Conservation (phyloP, 352 stramenopile species). For the Blastocystis sp. region DNA sequence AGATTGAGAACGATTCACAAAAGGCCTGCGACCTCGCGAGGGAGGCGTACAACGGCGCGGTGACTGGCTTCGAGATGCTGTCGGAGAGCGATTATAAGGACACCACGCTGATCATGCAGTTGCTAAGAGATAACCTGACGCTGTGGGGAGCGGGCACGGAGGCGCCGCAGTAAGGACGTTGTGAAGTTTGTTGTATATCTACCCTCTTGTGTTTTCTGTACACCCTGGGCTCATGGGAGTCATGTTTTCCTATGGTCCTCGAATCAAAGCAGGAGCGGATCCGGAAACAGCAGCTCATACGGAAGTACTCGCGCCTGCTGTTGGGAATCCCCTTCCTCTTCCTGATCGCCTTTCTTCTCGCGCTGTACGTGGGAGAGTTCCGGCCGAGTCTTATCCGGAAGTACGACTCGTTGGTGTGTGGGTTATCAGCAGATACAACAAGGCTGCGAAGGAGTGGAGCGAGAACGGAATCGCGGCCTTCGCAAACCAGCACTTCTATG, state of each 20-base stretch:
- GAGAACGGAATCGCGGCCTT: background rate
- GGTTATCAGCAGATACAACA: slow-evolving; percentile 8
- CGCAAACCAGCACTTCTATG: background rate
- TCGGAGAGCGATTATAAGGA: slow-evolving; percentile 99
- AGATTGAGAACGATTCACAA: slow-evolving; percentile 94
- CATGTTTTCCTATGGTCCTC: background rate
- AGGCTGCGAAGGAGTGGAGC: background rate
- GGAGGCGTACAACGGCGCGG: slow-evolving; percentile 97
- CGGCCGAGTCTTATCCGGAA: background rate
- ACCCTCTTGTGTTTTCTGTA: background rate
- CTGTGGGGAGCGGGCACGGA: slow-evolving; percentile 95
- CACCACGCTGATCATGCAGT: slow-evolving; percentile 98
- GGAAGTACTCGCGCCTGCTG: background rate
- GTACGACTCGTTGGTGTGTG: background rate
- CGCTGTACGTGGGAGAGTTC: background rate
- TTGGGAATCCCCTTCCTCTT: background rate
- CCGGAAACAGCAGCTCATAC: background rate
- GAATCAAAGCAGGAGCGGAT: background rate
- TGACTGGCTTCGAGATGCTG: slow-evolving; percentile 96
- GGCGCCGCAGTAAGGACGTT: background rate
- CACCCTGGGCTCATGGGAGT: background rate
- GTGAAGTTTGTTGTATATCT: background rate
- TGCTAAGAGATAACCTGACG: slow-evolving; percentile 97
- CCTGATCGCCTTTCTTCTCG: background rate
- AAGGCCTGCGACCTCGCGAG: slow-evolving; percentile 86